phyloP scores from a whole-genome alignment of 495 filamentous ascomycete genomes.

The Xeromyces bisporus region DNA sequence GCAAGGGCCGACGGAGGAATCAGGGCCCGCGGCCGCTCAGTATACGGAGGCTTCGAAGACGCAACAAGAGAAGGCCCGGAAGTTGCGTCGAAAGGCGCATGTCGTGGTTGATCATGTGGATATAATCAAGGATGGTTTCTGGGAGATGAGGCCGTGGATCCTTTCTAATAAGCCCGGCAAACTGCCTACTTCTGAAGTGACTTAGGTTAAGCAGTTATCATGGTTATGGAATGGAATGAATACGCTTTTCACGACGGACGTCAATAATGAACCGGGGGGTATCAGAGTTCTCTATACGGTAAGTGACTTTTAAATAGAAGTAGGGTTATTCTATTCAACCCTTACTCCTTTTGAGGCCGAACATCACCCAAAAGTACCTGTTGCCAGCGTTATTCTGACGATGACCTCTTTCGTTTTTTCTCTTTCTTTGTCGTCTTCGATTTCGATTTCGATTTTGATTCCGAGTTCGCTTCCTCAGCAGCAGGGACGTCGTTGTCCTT shows the following conservation, averaged over 20 bases:
- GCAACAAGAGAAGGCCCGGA: constrained; percentile 62
- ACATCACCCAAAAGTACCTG: no score
- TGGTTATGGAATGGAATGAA: no score
- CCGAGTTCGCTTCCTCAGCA: constrained; percentile 6
- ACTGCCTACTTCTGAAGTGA: constrained; percentile 22
- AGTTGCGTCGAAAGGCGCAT: constrained; percentile 53
- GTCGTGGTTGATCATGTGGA: constrained; percentile 75
- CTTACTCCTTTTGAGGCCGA: no score
- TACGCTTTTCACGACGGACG: no score
- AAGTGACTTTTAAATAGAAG: no score
- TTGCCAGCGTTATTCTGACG: constrained; percentile 3
- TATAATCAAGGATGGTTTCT: constrained; percentile 89
- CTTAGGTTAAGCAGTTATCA: no score
- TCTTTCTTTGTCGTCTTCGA: constrained; percentile 18
- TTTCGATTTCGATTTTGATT: constrained; percentile 10
- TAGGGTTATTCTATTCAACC: no score
- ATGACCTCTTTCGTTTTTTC: constrained; percentile 26
- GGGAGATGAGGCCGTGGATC: constrained; percentile 74
- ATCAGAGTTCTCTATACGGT: neutral
- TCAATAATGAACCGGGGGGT: neutral
- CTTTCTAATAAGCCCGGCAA: constrained; percentile 57
- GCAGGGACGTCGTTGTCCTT: no score
- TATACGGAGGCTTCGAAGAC: constrained; percentile 43
- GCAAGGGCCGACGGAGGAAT: constrained; percentile 4
- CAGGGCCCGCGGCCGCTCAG: constrained; percentile 3